Evolutionary conservation across 371 early-diverging fungal species (phyloP).

Genomic region (Syncephalastrum sp.): DNA sequence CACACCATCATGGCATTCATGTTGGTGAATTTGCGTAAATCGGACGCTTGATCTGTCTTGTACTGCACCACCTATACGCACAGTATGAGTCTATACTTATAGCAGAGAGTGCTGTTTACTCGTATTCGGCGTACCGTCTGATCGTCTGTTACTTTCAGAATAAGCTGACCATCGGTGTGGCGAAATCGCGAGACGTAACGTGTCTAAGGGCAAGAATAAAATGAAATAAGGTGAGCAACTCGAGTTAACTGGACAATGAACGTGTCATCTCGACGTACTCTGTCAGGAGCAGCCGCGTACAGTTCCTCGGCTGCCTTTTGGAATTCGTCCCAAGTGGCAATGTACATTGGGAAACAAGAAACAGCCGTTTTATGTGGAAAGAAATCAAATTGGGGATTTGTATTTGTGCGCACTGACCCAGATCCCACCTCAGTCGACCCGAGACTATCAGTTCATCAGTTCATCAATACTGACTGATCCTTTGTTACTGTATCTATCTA

Average conservation of each 20-base stretch:
- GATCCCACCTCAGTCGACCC: too few relatives aligned
- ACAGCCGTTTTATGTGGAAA: too few relatives aligned
- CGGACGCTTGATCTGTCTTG: conserved; percentile 71
- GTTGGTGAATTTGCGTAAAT: conserved; percentile 71
- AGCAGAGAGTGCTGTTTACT: too few relatives aligned
- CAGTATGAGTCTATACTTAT: background rate
- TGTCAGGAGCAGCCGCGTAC: conserved; percentile 60
- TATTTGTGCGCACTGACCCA: too few relatives aligned
- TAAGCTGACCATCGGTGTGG: conserved; percentile 70
- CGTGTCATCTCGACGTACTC: conserved; percentile 44
- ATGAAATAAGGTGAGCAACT: background rate
- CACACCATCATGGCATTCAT: conserved; percentile 66
- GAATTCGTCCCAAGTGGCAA: conserved; percentile 70
- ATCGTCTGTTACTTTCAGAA: conserved; percentile 75
- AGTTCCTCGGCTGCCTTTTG: conserved; percentile 73
- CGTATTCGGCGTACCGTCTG: conserved; percentile 44
- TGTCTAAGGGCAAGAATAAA: conserved; percentile 39
- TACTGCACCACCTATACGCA: conserved; percentile 61
- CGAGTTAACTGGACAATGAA: conserved; percentile 26
- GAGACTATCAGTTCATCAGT: too few relatives aligned
- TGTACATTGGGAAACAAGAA: conserved; percentile 29
- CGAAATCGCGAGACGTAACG: conserved; percentile 71
- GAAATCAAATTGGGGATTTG: too few relatives aligned
- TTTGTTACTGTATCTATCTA: too few relatives aligned
- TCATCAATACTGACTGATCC: too few relatives aligned